Conservation (phyloP, 2,329 filamentous ascomycete species). For the Neopestalotiopsis rosae region DNA sequence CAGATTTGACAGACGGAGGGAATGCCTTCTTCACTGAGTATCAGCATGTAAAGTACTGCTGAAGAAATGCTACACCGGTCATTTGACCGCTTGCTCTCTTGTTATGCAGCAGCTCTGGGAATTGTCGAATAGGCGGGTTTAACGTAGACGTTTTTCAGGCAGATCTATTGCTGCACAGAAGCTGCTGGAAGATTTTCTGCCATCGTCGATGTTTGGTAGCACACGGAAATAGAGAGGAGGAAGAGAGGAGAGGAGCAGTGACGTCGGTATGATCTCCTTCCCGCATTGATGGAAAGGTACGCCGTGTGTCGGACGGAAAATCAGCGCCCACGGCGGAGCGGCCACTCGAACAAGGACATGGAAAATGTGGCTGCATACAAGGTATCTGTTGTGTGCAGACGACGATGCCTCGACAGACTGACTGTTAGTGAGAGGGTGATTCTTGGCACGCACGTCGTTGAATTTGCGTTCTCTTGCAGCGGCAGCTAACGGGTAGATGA, state of each 20-base stretch:
- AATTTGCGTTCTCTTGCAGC: slow-evolving; percentile 16
- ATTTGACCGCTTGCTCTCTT: not conserved
- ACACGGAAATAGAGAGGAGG: not conserved
- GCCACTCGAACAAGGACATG: not conserved
- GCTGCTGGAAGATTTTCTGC: not conserved
- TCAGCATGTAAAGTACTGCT: not conserved
- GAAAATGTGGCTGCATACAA: slow-evolving; percentile 3
- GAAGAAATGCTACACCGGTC: not conserved
- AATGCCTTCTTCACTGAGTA: not conserved
- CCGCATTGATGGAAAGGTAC: not conserved
- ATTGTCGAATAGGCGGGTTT: not conserved
- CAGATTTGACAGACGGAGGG: not conserved
- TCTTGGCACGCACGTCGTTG: slow-evolving; percentile 12
- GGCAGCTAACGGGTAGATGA: slow-evolving; percentile 12
- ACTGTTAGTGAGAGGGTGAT: not conserved
- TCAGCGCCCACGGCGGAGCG: not conserved
- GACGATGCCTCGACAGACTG: not conserved
- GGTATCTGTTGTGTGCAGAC: not conserved
- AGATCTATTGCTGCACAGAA: not conserved
- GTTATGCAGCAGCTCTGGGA: not conserved
- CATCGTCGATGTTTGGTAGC: not conserved
- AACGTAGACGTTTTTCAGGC: not conserved
- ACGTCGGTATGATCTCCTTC: not conserved
- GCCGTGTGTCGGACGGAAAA: slow-evolving; percentile 1
- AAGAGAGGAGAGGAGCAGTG: not conserved